A percentile compares a stretch with the other conserved stretches of the same genome.
Evolutionary conservation across 768 basidiomycete genomes (phyloP).

Genomic region (Tulasnella sp.): DNA sequence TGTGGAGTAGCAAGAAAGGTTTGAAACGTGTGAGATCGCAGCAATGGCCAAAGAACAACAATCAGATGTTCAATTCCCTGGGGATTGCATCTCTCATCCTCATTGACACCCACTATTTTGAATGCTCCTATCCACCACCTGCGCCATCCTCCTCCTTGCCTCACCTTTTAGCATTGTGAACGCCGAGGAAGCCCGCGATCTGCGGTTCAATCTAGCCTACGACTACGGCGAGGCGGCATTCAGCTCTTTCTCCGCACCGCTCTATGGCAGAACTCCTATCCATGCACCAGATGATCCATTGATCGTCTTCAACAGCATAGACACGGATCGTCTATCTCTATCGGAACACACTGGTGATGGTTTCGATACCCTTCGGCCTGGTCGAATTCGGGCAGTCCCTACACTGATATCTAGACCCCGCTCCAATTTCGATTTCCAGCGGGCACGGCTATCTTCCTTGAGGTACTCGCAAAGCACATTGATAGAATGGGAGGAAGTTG

Average conservation of each 20-base stretch:
- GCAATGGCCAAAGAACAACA: background rate
- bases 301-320: background rate
- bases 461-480: background rate
- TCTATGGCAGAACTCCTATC: too few relatives aligned
- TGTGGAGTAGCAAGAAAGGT: background rate
- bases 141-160: background rate
- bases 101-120: background rate
- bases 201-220: too few relatives aligned
- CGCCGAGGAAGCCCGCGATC: too few relatives aligned
- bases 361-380: background rate
- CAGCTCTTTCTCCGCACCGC: too few relatives aligned
- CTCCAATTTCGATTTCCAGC: slow-evolving; percentile 14
- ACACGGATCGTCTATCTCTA: background rate
- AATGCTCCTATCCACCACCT: slow-evolving; percentile 8
- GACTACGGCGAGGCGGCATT: too few relatives aligned
- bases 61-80: background rate
- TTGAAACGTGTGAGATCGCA: too few relatives aligned
- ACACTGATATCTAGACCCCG: slow-evolving; percentile 10
- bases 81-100: background rate
- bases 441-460: background rate
- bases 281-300: background rate
- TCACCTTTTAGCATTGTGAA: background rate
- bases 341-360: background rate
- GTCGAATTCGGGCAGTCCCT: background rate
- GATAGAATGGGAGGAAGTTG: slow-evolving; percentile 53